A percentile compares a stretch with the other conserved stretches of the same genome.
phyloP scores from a whole-genome alignment of 2,329 filamentous ascomycete species.

The Rhytidhysteron rufulum region DNA sequence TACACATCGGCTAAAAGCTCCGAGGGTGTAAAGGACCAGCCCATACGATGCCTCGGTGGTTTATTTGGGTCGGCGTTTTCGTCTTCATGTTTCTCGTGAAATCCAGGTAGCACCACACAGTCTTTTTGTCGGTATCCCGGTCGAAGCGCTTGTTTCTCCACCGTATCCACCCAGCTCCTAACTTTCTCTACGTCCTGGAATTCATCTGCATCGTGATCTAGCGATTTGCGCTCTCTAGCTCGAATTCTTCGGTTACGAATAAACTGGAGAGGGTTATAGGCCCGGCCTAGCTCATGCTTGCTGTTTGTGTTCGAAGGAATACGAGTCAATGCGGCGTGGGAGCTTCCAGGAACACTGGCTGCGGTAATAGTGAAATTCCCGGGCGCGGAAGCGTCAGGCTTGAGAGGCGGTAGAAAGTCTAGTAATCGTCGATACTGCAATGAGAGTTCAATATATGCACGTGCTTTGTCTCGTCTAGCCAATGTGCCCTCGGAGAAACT shows the following conservation, averaged over 20 bases:
- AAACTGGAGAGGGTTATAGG: conserved; percentile 89
- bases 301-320: conserved; percentile 33
- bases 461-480: conserved; percentile 77
- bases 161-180: conserved; percentile 70
- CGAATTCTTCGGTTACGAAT: conserved; percentile 86
- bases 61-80: conserved; percentile 43
- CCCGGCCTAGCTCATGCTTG: conserved; percentile 55
- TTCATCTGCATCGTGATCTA: conserved; percentile 71
- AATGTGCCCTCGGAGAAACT: conserved; percentile 77
- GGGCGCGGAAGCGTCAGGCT: conserved; percentile 40
- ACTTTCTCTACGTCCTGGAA: conserved; percentile 73
- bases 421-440: conserved; percentile 78
- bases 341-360: conserved; percentile 39
- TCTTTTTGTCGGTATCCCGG: conserved; percentile 36
- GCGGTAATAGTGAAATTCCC: conserved; percentile 39
- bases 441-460: conserved; percentile 79
- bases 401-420: conserved; percentile 72
- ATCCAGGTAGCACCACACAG: conserved; percentile 28
- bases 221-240: conserved; percentile 68
- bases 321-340: conserved; percentile 37
- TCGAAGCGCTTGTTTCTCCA: conserved; percentile 48
- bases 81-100: conserved; percentile 23
- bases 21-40: conserved; percentile 79
- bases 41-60: conserved; percentile 68
- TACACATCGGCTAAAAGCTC: conserved; percentile 87